phyloP scores from a whole-genome alignment of 305 asterid species.

The Lippia alba region DNA sequence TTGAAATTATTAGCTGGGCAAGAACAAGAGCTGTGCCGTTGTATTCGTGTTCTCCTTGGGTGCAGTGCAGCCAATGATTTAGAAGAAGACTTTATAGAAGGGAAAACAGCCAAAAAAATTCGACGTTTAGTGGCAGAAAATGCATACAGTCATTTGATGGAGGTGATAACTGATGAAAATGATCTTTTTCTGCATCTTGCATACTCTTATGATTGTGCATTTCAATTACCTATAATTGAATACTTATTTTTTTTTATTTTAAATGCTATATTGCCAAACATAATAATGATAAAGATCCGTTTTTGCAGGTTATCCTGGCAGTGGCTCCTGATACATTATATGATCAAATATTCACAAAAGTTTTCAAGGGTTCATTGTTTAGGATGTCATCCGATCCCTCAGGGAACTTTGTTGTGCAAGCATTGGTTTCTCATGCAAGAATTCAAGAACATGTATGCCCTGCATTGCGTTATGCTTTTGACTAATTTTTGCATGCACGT shows the following conservation, averaged over 20 bases:
- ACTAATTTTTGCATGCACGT: slow-evolving; percentile 17
- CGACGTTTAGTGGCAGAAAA: slow-evolving; percentile 68
- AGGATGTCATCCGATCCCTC: slow-evolving; percentile 71
- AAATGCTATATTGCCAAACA: neutral
- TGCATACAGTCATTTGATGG: slow-evolving; percentile 95
- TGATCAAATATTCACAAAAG: slow-evolving; percentile 58
- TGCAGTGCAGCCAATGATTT: slow-evolving; percentile 43
- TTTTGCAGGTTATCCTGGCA: slow-evolving; percentile 86
- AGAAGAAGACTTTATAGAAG: slow-evolving; percentile 58
- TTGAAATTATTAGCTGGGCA: slow-evolving; percentile 77
- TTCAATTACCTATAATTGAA: slow-evolving; percentile 5
- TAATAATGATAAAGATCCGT: neutral
- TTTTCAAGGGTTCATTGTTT: slow-evolving; percentile 67
- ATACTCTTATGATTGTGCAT: neutral
- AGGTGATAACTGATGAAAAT: slow-evolving; percentile 55
- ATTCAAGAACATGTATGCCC: slow-evolving; percentile 74
- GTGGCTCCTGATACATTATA: slow-evolving; percentile 83
- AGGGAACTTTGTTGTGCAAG: slow-evolving; percentile 86
- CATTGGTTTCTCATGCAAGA: slow-evolving; percentile 81
- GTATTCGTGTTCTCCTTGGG: slow-evolving; percentile 78
- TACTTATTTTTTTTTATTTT: neutral
- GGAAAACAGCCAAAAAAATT: slow-evolving; percentile 44
- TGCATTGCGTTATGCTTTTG: slow-evolving; percentile 21
- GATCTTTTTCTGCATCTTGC: slow-evolving; percentile 24
- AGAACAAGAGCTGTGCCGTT: slow-evolving; percentile 58